Base-by-base conservation (phyloP, 208 protist species). In the Trypanosoma avium region DNA sequence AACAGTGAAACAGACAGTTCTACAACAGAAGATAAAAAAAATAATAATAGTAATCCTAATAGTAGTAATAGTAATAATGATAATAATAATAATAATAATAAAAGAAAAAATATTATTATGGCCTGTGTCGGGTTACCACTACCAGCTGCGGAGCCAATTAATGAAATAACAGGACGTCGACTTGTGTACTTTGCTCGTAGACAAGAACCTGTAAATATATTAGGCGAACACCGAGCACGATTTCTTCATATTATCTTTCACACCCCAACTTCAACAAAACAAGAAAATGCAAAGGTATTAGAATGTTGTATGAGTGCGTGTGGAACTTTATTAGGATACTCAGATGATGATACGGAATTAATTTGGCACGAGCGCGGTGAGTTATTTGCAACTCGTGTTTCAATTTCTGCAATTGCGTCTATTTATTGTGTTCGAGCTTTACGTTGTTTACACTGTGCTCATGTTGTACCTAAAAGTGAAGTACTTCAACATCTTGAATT, bases 241-340 rank as follows among this genome's bases (percentile, higher is more conserved):
- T 85, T 83, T 40, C 46, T 87, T 42, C 71, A 69, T 19, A 67
- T 87, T 50, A 52, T 70, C 54, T 74, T 83, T 50, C 75, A 75
- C 53, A 47, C 70, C 5, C 36, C n/a, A 17, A 56, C 70, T 22
- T 4, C 4, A 56, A 42, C 21, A 10, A 3, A 4, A 32, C 21
- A 15, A 56, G 22, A n/a, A 9, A 36, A 6, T 50, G 68, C 58
- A 29, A 17, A 64, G 30, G 42, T 54, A 0, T 30, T 8, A 5
- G 27, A 58, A 17, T 38, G 46, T 22, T 52, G 43, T 19, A 46
- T 54, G 22, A 21, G 52, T n/a, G 61, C 61, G 21, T 89, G 73
- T 62, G 86, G 86, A 60, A 89, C 82, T 17, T 73, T 92, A 10
- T 73, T 92, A 0, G 86, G 82, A 22, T 92, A 89, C 78, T 81